Conservation (phyloP, 371 early-diverging fungal species). For the Mortierella polycephala region DNA sequence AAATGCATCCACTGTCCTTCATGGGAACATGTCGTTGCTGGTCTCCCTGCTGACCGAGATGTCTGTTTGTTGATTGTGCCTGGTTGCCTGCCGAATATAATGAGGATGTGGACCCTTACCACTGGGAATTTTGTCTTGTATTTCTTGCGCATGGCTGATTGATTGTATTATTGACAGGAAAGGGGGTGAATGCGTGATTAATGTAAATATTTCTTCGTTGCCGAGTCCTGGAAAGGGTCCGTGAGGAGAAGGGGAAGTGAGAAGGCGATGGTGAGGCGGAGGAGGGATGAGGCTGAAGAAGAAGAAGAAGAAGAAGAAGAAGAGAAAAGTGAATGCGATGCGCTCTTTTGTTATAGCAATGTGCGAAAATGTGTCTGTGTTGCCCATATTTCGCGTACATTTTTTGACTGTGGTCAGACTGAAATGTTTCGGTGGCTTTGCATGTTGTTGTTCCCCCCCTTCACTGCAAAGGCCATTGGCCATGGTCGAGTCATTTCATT, state of each 20-base stretch:
- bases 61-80: too few species aligned
- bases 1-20: too few species aligned
- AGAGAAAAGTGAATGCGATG: neutral
- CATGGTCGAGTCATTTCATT: neutral
- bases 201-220: neutral
- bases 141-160: slow-evolving; percentile 78
- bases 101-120: slow-evolving; percentile 57
- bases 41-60: too few species aligned
- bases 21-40: too few species aligned
- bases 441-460: neutral
- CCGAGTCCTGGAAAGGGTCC: neutral
- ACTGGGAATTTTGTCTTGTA: slow-evolving; percentile 94
- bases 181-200: neutral
- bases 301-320: slow-evolving; percentile 2
- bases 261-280: neutral
- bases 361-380: too few species aligned
- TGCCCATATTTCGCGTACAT: neutral
- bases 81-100: neutral
- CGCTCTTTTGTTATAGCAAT: too few species aligned
- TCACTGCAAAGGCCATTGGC: neutral
- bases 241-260: neutral
- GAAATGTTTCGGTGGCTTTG: slow-evolving; percentile 12
- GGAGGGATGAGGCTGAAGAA: neutral
- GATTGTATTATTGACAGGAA: slow-evolving; percentile 1
- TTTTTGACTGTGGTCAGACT: neutral